Evolutionary conservation across 2,329 filamentous ascomycete species (phyloP).

Genomic region (Ophiostoma perfectum): DNA sequence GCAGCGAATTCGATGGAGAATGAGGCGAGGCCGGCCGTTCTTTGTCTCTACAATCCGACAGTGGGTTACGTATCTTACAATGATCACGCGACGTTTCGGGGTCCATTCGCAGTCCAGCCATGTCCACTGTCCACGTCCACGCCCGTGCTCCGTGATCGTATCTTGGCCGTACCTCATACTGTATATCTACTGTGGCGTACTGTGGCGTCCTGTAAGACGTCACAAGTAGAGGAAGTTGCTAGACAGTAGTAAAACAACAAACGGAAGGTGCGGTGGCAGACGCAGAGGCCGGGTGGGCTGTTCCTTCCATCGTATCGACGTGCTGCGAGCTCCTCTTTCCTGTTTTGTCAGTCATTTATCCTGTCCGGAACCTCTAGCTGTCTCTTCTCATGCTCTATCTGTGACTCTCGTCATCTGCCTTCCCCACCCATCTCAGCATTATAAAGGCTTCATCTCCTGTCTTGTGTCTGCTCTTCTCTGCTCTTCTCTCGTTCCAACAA

Average conservation of each 20-base stretch:
- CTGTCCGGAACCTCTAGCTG: background rate
- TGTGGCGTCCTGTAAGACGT: background rate
- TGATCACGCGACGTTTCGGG: slow-evolving; percentile 7
- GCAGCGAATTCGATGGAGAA: no score
- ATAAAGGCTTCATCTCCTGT: slow-evolving; percentile 10
- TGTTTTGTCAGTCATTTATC: background rate
- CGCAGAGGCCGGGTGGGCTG: background rate
- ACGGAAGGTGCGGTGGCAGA: background rate
- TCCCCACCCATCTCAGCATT: background rate
- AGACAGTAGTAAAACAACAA: background rate
- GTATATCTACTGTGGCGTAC: background rate
- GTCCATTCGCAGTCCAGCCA: background rate
- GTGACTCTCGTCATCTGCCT: background rate
- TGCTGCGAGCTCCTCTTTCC: slow-evolving; percentile 7
- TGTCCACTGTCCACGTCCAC: background rate
- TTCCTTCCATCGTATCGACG: background rate
- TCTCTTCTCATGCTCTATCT: background rate
- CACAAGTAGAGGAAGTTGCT: background rate
- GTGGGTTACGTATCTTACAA: background rate
- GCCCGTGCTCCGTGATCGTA: no score
- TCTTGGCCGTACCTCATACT: background rate
- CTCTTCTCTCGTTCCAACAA: background rate
- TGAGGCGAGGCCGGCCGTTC: background rate
- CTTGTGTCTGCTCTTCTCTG: background rate
- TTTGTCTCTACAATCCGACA: background rate